Base-by-base conservation (phyloP, 2,329 filamentous ascomycete species). In the Pyrenophora tritici-repentis region DNA sequence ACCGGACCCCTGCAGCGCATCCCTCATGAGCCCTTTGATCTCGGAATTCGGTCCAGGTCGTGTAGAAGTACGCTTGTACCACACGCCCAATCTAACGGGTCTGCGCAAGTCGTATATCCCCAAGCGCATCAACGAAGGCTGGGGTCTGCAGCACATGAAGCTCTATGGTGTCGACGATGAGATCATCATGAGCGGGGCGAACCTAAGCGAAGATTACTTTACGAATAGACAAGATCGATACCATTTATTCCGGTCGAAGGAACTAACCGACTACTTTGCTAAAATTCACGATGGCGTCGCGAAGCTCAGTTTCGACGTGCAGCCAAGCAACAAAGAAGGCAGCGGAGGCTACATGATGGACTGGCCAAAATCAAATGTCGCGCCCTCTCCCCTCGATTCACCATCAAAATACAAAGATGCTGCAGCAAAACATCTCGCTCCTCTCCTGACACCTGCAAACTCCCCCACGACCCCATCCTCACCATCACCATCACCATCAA, bases 111-210 rank as follows among this genome's bases (percentile, higher is more conserved):
- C 86, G 65, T 79, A 89, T 60, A 84, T 97, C 2, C 94, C 94
- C 0, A 90, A 85, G 68, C 83, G 94, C 16, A 93, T 99, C 71
- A 99, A 99, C 63, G 94, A 99, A 76, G 94, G 94, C 14, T 99
- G 94, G 94, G 94, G 94, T 1, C 76, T 99, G 55, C 94, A 99
- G 71, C 94, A 99, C 70, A 99, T 99, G 93, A 99, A 99, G 80
- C 80, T 99, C 0, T 99, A 99, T 64, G 94, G 94, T 0, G 79
- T 96, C 17, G 94, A 99, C 65, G 91, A 99, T 67, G 91, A 96
- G 73, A 88, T 99, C 50, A 93, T 99, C 59, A 84, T 99, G 65
- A 96, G 92, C 6, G 65, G 85, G 6, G 94, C 94, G 13, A 99
- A 99, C 62, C 78, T 99, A 6, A 96, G 91, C 0, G 84, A 82